phyloP scores from a whole-genome alignment of 106 monocot species.

The Apostasia ramifera region DNA sequence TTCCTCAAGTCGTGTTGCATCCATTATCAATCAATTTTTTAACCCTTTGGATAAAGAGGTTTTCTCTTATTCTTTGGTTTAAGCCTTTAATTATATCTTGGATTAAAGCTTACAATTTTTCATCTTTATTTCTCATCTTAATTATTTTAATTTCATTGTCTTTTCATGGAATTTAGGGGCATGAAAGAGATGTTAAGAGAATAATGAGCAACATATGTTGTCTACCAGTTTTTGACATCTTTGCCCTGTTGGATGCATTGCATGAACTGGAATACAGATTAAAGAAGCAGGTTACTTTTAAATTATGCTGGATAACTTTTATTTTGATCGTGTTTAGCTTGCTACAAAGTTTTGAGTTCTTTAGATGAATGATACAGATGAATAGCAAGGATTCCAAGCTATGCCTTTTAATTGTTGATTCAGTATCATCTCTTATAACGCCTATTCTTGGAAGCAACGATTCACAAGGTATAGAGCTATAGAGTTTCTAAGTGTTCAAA shows the following conservation, averaged over 20 bases:
- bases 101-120: background rate
- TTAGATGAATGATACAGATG: slow-evolving; percentile 27
- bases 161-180: slow-evolving; percentile 29
- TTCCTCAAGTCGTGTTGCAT: slow-evolving; percentile 48
- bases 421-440: slow-evolving; percentile 70
- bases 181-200: slow-evolving; percentile 34
- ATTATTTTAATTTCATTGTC: background rate
- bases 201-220: slow-evolving; percentile 69
- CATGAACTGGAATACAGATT: slow-evolving; percentile 38
- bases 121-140: no score
- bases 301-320: background rate
- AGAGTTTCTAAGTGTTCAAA: no score
- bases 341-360: slow-evolving; percentile 2
- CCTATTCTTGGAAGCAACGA: slow-evolving; percentile 70
- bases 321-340: background rate
- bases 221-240: slow-evolving; percentile 79
- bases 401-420: slow-evolving; percentile 71
- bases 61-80: background rate
- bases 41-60: slow-evolving; percentile 37
- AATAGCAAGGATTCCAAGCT: slow-evolving; percentile 27
- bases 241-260: slow-evolving; percentile 52
- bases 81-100: no score
- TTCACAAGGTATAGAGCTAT: slow-evolving; percentile 49
- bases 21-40: slow-evolving; percentile 30
- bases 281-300: slow-evolving; percentile 28